These are phyloP conservation scores for Phanerochaete sordida DNA, from an alignment of 768 basidiomycete species.

Conservation along the genomic window DNA sequence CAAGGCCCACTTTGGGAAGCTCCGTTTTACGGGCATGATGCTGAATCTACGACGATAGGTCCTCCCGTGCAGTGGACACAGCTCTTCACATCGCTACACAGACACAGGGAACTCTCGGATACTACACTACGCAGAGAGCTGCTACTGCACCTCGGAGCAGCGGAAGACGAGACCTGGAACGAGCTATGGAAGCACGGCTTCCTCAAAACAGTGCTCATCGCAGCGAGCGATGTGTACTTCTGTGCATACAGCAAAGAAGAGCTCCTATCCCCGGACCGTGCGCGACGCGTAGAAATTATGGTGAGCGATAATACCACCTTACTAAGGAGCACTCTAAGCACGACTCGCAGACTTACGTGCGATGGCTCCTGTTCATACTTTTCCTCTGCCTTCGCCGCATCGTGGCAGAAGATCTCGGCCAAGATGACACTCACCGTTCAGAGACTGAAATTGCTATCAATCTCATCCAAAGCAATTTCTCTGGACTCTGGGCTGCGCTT, in stretches of 20 bases:
- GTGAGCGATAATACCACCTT: neutral
- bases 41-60: too few species aligned
- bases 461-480: too few species aligned
- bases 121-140: neutral
- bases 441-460: too few species aligned
- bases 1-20: too few species aligned
- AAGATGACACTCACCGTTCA: neutral
- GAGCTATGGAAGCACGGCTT: neutral
- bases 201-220: neutral
- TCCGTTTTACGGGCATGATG: too few species aligned
- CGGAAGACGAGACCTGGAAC: neutral
- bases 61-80: neutral
- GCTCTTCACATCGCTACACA: neutral
- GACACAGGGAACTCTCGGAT: neutral
- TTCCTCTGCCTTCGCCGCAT: neutral
- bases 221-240: neutral
- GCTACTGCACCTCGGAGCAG: neutral
- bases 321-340: too few species aligned
- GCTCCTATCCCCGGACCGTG: neutral
- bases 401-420: neutral
- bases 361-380: neutral
- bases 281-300: neutral
- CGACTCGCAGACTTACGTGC: neutral
- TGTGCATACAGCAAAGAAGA: neutral
- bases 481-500: too few species aligned